Evolutionary conservation across 805 yeast species (phyloP), one percentile per base, ranked within the genome.

Genomic region (Kodamaea kakaduensis): DNA sequence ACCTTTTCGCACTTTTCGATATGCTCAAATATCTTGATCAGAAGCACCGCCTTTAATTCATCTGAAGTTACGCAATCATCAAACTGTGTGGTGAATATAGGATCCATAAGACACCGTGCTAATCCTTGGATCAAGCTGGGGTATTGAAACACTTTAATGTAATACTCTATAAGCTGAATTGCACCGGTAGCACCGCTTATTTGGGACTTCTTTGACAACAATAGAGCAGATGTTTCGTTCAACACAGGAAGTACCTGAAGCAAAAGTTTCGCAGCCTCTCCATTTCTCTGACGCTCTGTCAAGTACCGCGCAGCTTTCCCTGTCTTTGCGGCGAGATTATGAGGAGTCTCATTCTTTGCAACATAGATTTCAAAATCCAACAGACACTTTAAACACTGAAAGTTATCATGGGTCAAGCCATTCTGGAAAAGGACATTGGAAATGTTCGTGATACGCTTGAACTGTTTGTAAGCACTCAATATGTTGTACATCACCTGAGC

Each of bases 351-450:
- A 4, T 31, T 16, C 16, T 16, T 6, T 10, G 21, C 17, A 21
- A 27, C 16, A 10, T 18, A 26, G 14, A 34, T 12, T 13, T 34
- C 37, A 18, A 26, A 34, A 3, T 21, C 28, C 4, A 34, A 17
- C 18, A 30, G 29, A 4, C n/a, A 9, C 7, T 14, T 14, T 6
- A 34, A 15, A 9, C 23, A 9, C 9, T 18, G 5, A 6, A 25
- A 4, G 3, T 29, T 17, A 2, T 14, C 17, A 9, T 15, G 9
- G 12, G 15, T 17, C 19, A 30, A 13, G 0, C 71, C 74, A 31
- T 59, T 46, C 38, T 71, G 67, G 45, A 61, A 74, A 5, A 64
- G 50, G 9, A 75, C 32, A 42, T 70, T 73, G 3, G 78, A 66
- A 3, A 75, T 42, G 45, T 73, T 74, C 32, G 64, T 56, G 5